Conservation (phyloP, 805 yeast genomes). For the Candida dajiaensis region DNA sequence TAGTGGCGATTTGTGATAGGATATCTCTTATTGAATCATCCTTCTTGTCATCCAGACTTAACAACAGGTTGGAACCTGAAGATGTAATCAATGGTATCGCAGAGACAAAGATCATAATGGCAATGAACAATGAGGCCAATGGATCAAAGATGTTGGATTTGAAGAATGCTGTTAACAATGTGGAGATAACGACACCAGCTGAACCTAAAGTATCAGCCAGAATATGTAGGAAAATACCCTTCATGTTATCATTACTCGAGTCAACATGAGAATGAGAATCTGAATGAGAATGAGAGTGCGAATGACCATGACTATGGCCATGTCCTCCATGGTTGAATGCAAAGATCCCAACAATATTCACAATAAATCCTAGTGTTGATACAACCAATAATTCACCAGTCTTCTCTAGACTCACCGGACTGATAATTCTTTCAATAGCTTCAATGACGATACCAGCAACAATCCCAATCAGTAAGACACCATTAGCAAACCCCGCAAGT, state of each 20-base stretch:
- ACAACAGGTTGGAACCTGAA: conserved; percentile 66
- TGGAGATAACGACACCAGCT: conserved; percentile 92
- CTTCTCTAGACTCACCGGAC: conserved; percentile 72
- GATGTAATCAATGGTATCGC: conserved; percentile 81
- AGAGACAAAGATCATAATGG: conserved; percentile 69
- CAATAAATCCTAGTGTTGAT: conserved; percentile 76
- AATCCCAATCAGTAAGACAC: conserved; percentile 80
- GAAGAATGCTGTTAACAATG: conserved; percentile 65
- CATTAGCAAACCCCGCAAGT: conserved; percentile 93
- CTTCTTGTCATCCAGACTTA: conserved; percentile 52
- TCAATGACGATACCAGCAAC: conserved; percentile 85
- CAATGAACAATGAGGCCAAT: conserved; percentile 83
- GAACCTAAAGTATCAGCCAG: conserved; percentile 96
- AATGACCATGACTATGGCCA: conserved; percentile 42
- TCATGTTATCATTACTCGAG: conserved; percentile 65
- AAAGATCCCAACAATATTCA: conserved; percentile 86
- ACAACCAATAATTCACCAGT: conserved; percentile 84
- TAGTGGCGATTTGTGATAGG: conserved; percentile 57
- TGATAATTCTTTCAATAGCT: conserved; percentile 72
- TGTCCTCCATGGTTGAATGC: conserved; percentile 83
- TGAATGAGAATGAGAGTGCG: conserved; percentile 29
- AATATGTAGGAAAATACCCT: conserved; percentile 89
- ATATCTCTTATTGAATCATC: conserved; percentile 61
- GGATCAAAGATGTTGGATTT: conserved; percentile 81
- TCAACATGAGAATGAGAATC: conserved; percentile 28